Base-by-base conservation (phyloP, 345 rosid genomes). In the Citrus mangshanensis region DNA sequence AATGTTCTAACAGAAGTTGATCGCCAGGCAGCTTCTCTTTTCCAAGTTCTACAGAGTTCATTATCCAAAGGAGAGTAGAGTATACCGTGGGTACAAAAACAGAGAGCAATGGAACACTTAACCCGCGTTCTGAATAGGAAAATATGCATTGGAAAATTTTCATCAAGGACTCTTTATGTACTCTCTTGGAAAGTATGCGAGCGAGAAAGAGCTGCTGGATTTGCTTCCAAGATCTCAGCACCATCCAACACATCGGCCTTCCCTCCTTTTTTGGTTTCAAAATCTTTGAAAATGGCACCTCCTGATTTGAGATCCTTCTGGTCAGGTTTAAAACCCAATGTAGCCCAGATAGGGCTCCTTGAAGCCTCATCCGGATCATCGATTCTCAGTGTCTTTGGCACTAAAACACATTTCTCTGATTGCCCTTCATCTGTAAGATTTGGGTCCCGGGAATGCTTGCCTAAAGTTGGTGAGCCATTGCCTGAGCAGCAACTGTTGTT, bases 181-280 rank as follows among this genome's bases (percentile, higher is more conserved):
- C 89, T 82, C 84, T 91, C 95, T 77, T 86, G 92, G 81, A 91
- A 88, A 30, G 88, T 84, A 27, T 78, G 85, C 40, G 86, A 88
- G 30, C 90, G 89, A 78, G 93, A 91, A 69, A 89, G 89, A 38
- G 90, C 95, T 51, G 91, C 92, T 12, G 95, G 93, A 76, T 91
- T 91, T 72, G 88, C 91, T 84, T 88, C 90, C 80, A 88, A 76
- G 71, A 89, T 82, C 60, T 78, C 74, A 79, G 80, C 77, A 9
- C 85, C 79, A 46, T 87, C 87, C 25, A 68, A 34, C 70, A 51
- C 58, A 66, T 78, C 81, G 65, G 35, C 63, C 70, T 85, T 81
- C 30, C 80, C 83, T 38, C 78, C 84, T 16, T 72, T 78, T 84
- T 82, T 81, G 55, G 81, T 62, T 59, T 80, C 81, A n/a, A 79